Conservation (phyloP, 1,139 yeast genomes). For the Diutina rugosa region DNA sequence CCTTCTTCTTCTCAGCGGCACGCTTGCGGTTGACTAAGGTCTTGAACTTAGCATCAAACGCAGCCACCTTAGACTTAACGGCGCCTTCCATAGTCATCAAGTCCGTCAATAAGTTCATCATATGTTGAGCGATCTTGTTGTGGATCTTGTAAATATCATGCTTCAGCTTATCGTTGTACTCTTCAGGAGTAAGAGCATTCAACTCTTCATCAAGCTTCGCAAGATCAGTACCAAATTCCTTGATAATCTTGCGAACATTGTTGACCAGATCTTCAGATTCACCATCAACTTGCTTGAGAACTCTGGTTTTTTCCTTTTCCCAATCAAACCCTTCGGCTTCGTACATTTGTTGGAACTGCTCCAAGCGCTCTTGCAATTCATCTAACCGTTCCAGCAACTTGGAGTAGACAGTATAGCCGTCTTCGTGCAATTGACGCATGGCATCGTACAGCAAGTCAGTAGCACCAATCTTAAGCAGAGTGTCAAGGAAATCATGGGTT, state of each 20-base stretch:
- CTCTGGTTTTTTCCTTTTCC: slow-evolving; percentile 25
- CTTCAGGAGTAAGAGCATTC: not conserved
- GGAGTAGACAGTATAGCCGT: slow-evolving; percentile 25
- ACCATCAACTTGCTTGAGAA: not conserved
- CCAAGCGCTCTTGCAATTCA: slow-evolving; percentile 31
- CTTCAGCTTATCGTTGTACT: not conserved
- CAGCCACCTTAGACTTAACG: not conserved
- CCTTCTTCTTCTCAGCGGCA: not conserved
- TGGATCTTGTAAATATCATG: not conserved
- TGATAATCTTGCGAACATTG: not conserved
- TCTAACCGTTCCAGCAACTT: slow-evolving; percentile 31
- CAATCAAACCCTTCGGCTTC: slow-evolving; percentile 32
- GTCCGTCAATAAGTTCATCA: slow-evolving; percentile 1
- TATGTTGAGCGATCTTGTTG: slow-evolving; percentile 1
- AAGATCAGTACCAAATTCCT: not conserved
- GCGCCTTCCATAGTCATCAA: not conserved
- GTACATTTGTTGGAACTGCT: slow-evolving; percentile 25
- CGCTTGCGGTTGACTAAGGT: not conserved
- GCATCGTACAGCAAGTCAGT: slow-evolving; percentile 21
- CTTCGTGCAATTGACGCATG: slow-evolving; percentile 26
- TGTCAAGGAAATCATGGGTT: slow-evolving; percentile 12
- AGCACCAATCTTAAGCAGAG: slow-evolving; percentile 13
- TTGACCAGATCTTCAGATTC: not conserved
- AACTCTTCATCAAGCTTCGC: not conserved
- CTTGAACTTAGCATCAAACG: not conserved